A percentile compares a stretch with the other conserved stretches of the same genome.
Conservation (phyloP, 164 flowering plant genomes). For the Malania oleifera region DNA sequence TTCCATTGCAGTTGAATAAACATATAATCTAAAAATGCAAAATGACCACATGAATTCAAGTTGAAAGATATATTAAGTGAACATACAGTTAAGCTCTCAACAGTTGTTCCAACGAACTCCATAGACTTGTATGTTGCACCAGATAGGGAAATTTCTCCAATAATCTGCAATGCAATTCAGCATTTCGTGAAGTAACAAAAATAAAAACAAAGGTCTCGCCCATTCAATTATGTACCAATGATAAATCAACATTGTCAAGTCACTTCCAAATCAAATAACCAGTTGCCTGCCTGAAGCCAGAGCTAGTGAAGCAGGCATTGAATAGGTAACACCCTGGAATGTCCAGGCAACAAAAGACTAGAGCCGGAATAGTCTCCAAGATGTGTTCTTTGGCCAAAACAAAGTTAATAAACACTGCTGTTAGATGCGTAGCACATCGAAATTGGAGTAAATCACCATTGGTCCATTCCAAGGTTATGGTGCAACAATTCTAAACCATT, state of each 20-base stretch:
- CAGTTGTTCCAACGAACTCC: conserved; percentile 94
- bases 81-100: conserved; percentile 87
- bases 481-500: too few species aligned
- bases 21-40: background rate
- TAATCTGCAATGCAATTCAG: conserved; percentile 53
- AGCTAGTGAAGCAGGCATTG: too few species aligned
- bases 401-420: too few species aligned
- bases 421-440: too few species aligned
- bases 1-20: background rate
- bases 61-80: background rate
- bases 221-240: background rate
- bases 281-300: too few species aligned
- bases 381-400: too few species aligned
- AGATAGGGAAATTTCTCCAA: conserved; percentile 95
- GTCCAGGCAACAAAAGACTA: too few species aligned
- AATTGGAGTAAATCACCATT: too few species aligned
- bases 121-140: conserved; percentile 96
- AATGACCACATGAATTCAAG: background rate
- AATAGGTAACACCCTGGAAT: too few species aligned
- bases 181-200: background rate
- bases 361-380: too few species aligned
- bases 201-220: background rate
- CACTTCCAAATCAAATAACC: too few species aligned
- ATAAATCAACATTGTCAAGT: background rate
- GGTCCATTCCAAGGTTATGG: too few species aligned